Evolutionary conservation across 805 yeast species (phyloP), one percentile per base, ranked within the genome.

Genomic region (Lipomyces orientalis): DNA sequence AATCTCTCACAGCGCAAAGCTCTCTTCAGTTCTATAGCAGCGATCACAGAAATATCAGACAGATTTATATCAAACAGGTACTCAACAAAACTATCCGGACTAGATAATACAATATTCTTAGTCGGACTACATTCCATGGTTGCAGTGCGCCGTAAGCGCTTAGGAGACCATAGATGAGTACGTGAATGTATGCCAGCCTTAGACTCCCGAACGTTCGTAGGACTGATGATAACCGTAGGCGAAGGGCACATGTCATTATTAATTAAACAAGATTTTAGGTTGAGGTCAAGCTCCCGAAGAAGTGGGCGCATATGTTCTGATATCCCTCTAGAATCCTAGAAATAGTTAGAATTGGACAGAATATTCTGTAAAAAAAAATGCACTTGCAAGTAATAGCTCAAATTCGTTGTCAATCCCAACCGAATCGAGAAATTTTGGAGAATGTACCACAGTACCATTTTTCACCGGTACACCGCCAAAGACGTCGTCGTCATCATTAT

Each of bases 61-160:
- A 31, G 29, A 2, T 8, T 16, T 7, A 19, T 39, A 14, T n/a
- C 22, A n/a, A 19, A n/a, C 25, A 61, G n/a, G 81, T 62, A 62
- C 31, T 34, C 46, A 16, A 39, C 62, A 54, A 35, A 64, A 7
- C 60, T 64, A 3, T 34, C 31, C 14, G 65, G 61, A 62, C 34
- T 39, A 19, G 29, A 19, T 37, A 35, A 33, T 19, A 33, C 59
- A 19, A 56, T n/a, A 12, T 56, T 16, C 29, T 33, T 33, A 16
- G 25, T n/a, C 12, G 25, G 29, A 25, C 39, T 22, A 58, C 16
- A 51, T 14, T 10, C 16, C n/a, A n/a, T 31, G 4, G 60, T 35
- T 16, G 16, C 35, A 16, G 16, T 25, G 16, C 43, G 19, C 33
- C 60, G 19, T n/a, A 58, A 9, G 9, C 60, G 60, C 29, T 37